Percentiles rank a stretch among this genome's conserved stretches.
Conservation (phyloP, 768 basidiomycete genomes). For the Agaricus subrufescens region DNA sequence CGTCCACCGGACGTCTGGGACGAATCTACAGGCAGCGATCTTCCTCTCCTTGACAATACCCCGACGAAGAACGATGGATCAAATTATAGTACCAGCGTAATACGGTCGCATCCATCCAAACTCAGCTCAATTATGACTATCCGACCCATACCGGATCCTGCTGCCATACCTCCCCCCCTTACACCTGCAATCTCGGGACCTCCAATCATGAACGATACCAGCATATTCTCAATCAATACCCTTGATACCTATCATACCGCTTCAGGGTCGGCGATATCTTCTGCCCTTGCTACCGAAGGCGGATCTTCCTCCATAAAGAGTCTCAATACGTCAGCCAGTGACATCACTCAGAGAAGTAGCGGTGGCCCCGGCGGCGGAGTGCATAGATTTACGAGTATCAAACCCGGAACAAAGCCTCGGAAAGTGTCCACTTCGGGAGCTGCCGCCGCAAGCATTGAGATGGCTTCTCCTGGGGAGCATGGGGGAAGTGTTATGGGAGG, state of each 20-base stretch:
- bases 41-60: not conserved
- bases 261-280: slow-evolving; percentile 43
- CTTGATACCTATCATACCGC: slow-evolving; percentile 67
- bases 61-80: slow-evolving; percentile 14
- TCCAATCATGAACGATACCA: slow-evolving; percentile 33
- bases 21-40: slow-evolving; percentile 30
- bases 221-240: slow-evolving; percentile 52
- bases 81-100: slow-evolving; percentile 66
- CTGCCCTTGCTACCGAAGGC: slow-evolving; percentile 69
- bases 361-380: slow-evolving; percentile 33
- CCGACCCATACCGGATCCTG: slow-evolving; percentile 49
- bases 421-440: slow-evolving; percentile 14
- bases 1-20: slow-evolving; percentile 37
- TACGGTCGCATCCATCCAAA: slow-evolving; percentile 52
- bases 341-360: not conserved
- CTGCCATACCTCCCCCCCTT: slow-evolving; percentile 34
- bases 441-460: not conserved
- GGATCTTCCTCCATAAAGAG: slow-evolving; percentile 53
- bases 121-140: slow-evolving; percentile 75
- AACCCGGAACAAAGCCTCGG: slow-evolving; percentile 67
- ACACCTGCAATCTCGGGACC: slow-evolving; percentile 21
- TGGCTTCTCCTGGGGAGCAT: not conserved
- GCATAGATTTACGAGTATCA: slow-evolving; percentile 85
- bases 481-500: slow-evolving; percentile 27
- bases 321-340: slow-evolving; percentile 17